These are phyloP conservation scores for Phytopythium chamaehyphon DNA, from an alignment of 352 stramenopile genomes.

Conservation along the genomic window DNA sequence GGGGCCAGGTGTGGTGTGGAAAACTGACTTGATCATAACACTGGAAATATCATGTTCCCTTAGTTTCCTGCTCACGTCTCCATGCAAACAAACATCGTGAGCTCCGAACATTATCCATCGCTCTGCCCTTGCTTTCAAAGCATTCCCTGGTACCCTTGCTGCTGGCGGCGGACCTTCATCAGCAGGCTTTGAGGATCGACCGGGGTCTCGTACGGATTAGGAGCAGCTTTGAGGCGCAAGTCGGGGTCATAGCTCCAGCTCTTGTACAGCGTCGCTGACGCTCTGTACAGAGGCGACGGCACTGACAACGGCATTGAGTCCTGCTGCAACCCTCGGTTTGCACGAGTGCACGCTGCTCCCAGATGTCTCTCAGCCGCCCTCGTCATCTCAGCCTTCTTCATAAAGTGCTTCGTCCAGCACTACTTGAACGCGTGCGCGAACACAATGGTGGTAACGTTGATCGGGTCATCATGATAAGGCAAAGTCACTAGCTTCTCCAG, in stretches of 20 bases:
- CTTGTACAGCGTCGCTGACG: conserved; percentile 11
- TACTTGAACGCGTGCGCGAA: conserved; percentile 8
- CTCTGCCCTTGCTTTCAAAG: too few relatives aligned
- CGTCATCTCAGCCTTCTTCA: conserved; percentile 8
- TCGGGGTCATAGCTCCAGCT: conserved; percentile 19
- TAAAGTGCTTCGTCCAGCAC: conserved; percentile 19
- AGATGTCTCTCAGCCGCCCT: background rate
- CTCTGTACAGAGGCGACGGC: conserved; percentile 11
- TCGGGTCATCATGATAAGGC: conserved; percentile 10
- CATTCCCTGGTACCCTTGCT: too few relatives aligned
- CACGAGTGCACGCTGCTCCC: background rate
- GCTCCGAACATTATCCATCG: too few relatives aligned
- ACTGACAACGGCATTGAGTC: conserved; percentile 7
- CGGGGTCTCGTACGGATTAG: conserved; percentile 8
- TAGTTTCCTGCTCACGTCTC: too few relatives aligned
- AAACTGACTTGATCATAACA: too few relatives aligned
- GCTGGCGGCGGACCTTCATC: too few relatives aligned
- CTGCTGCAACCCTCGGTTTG: conserved; percentile 17
- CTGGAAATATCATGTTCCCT: too few relatives aligned
- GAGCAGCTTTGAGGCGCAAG: conserved; percentile 8
- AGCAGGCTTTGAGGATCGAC: too few relatives aligned
- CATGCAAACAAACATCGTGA: too few relatives aligned
- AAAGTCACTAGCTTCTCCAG: conserved; percentile 17
- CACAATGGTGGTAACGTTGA: conserved; percentile 12
- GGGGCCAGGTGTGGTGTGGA: too few relatives aligned